Conservation (phyloP, 2,329 filamentous ascomycete species). For the Hypoxylon sp. region DNA sequence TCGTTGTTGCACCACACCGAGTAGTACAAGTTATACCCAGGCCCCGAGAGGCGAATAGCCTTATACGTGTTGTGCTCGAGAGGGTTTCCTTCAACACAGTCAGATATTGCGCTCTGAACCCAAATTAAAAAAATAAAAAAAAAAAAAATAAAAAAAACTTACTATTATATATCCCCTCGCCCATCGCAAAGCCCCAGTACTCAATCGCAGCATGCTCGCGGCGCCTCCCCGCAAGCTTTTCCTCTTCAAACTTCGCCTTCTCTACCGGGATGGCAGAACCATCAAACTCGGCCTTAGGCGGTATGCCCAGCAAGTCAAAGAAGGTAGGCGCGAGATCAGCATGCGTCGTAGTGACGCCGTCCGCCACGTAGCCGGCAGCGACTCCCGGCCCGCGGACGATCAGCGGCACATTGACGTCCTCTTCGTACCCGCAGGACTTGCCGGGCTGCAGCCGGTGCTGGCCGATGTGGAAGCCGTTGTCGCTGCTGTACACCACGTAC, state of each 20-base stretch:
- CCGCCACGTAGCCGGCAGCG: conserved; percentile 53
- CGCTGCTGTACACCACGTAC: conserved; percentile 68
- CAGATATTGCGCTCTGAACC: neutral
- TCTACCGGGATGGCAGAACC: conserved; percentile 61
- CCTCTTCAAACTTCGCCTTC: conserved; percentile 37
- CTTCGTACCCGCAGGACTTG: conserved; percentile 68
- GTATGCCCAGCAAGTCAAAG: conserved; percentile 57
- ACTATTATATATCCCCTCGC: conserved; percentile 42
- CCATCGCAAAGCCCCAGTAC: conserved; percentile 58
- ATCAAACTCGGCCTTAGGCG: conserved; percentile 62
- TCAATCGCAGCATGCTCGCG: conserved; percentile 65
- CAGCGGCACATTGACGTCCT: conserved; percentile 70
- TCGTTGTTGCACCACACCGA: conserved; percentile 67
- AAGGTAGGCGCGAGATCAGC: conserved; percentile 68
- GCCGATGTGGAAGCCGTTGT: conserved; percentile 70
- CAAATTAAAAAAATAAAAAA: neutral
- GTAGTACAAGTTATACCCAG: conserved; percentile 66
- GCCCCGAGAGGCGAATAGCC: conserved; percentile 58
- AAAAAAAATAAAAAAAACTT: conserved; percentile 12
- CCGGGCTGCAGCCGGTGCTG: conserved; percentile 69
- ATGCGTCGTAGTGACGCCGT: conserved; percentile 63
- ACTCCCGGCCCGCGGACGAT: conserved; percentile 70
- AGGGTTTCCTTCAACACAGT: conserved; percentile 14
- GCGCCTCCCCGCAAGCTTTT: conserved; percentile 17
- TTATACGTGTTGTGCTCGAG: conserved; percentile 65